These are phyloP conservation scores for Escovopsis sp. DNA, from an alignment of 2,329 filamentous ascomycete genomes.

Conservation along the genomic window DNA sequence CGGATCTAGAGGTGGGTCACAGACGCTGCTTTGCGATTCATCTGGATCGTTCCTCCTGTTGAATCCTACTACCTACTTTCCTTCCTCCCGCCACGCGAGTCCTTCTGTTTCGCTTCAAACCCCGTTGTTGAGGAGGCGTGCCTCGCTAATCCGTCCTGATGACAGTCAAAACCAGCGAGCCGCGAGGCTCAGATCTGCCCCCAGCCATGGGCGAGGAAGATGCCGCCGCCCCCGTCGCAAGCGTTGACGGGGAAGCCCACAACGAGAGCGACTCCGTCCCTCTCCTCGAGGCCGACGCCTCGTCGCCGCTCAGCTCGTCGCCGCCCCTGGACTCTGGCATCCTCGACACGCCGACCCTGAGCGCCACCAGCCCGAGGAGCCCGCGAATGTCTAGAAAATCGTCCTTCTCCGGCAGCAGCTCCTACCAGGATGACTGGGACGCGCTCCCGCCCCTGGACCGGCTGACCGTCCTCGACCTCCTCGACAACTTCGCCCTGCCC, in stretches of 20 bases:
- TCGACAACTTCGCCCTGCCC: constrained; percentile 84
- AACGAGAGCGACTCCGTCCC: constrained; percentile 2
- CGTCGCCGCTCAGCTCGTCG: constrained; percentile 28
- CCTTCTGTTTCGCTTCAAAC: not conserved
- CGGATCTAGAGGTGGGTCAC: too few species aligned
- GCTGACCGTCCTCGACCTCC: constrained; percentile 77
- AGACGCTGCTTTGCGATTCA: too few species aligned
- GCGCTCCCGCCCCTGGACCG: constrained; percentile 77
- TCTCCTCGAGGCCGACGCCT: constrained; percentile 27
- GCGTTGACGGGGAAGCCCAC: not conserved
- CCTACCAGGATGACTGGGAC: constrained; percentile 82
- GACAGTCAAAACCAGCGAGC: not conserved
- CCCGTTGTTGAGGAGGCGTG: not conserved
- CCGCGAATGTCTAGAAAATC: constrained; percentile 55
- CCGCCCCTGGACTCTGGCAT: constrained; percentile 26
- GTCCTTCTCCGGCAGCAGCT: constrained; percentile 72
- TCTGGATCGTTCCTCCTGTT: too few species aligned
- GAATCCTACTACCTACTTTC: too few species aligned
- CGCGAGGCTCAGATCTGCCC: not conserved
- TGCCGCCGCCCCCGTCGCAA: constrained; percentile 2
- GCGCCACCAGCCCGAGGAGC: constrained; percentile 31
- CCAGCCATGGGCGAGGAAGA: constrained; percentile 5
- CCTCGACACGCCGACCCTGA: constrained; percentile 36
- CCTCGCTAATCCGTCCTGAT: not conserved
- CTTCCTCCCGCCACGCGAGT: too few species aligned